These are phyloP conservation scores for Drechmeria coniospora DNA, from an alignment of 2,329 filamentous ascomycete genomes.

Conservation along the genomic window DNA sequence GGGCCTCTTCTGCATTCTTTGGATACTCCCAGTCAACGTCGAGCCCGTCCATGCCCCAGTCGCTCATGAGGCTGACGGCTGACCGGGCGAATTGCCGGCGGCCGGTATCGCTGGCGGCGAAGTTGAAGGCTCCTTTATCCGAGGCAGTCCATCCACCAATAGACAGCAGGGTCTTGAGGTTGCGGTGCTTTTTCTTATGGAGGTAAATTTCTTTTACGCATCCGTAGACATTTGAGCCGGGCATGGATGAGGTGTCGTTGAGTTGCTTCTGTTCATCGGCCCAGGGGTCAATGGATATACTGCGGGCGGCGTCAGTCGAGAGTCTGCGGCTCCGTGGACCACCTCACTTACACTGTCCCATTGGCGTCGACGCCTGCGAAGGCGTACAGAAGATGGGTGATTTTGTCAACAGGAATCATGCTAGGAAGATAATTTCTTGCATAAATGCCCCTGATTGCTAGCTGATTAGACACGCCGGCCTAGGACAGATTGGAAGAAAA, in stretches of 20 bases:
- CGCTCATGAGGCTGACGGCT: constrained; percentile 53
- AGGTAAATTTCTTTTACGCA: constrained; percentile 63
- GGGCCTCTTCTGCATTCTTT: constrained; percentile 19
- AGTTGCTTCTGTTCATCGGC: constrained; percentile 49
- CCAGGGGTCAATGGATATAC: constrained; percentile 15
- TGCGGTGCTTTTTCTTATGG: constrained; percentile 60
- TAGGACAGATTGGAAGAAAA: too few species aligned
- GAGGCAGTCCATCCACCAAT: constrained; percentile 74
- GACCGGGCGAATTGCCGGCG: constrained; percentile 51
- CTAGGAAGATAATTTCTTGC: constrained; percentile 56
- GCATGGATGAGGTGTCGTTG: constrained; percentile 43
- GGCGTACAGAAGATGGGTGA: constrained; percentile 60
- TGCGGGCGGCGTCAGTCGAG: constrained; percentile 2
- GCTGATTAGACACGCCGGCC: too few species aligned
- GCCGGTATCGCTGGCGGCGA: constrained; percentile 44
- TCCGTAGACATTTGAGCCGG: constrained; percentile 55
- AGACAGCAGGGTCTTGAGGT: constrained; percentile 64
- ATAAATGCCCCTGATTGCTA: constrained; percentile 44
- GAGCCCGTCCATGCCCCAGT: constrained; percentile 45
- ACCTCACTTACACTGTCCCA: constrained; percentile 32
- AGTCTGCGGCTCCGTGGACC: too few species aligned
- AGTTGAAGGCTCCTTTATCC: constrained; percentile 40
- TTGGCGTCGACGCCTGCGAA: constrained; percentile 31
- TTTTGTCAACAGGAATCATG: constrained; percentile 47
- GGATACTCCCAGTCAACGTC: constrained; percentile 45